Evolutionary conservation across 2,329 filamentous ascomycete genomes (phyloP).

Genomic region (Cladophialophora carrionii): DNA sequence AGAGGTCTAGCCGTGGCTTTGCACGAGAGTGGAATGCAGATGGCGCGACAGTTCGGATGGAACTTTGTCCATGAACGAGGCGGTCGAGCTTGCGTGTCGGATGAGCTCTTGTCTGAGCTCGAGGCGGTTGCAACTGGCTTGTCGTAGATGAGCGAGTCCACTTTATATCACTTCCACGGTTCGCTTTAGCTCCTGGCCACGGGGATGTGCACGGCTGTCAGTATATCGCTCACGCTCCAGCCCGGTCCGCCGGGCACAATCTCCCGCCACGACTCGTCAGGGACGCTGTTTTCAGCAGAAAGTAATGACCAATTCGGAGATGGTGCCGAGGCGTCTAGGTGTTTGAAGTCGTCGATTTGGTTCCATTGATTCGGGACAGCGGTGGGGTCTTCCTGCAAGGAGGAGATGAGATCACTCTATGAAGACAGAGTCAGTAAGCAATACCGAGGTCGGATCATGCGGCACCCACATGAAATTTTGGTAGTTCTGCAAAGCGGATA

Average conservation of each 20-base stretch:
- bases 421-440: background rate
- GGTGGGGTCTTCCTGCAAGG: constrained; percentile 33
- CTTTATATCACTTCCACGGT: background rate
- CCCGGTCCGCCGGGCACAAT: constrained; percentile 67
- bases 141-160: background rate
- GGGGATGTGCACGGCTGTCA: constrained; percentile 48
- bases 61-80: background rate
- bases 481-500: constrained; percentile 79
- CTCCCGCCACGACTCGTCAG: constrained; percentile 68
- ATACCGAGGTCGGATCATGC: background rate
- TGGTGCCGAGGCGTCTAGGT: constrained; percentile 72
- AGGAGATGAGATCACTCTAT: constrained; percentile 34
- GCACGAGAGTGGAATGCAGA: background rate
- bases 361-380: constrained; percentile 71
- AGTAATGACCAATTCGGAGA: constrained; percentile 88
- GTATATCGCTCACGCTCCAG: constrained; percentile 66
- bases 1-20: background rate
- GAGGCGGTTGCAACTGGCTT: background rate
- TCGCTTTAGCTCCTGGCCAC: background rate
- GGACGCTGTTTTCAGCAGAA: constrained; percentile 61
- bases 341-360: constrained; percentile 96
- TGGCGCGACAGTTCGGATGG: too few species aligned
- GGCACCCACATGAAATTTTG: constrained; percentile 44
- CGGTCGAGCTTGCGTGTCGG: background rate
- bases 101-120: background rate